Base-by-base conservation (phyloP, 1,284 basidiomycete species). In the Tremellales sp. region DNA sequence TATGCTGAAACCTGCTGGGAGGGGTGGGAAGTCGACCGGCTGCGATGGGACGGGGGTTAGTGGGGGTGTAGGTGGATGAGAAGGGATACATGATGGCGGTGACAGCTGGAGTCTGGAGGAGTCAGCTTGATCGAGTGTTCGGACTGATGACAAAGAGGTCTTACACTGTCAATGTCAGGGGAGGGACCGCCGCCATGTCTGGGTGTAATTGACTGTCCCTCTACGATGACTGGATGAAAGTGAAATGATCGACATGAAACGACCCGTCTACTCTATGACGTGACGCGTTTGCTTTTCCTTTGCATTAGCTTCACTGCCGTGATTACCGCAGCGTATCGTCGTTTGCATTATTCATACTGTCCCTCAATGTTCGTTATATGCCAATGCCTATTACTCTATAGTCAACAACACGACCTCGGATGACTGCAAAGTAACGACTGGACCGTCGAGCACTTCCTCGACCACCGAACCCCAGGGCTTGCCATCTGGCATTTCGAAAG, bases 161-260 rank as follows among this genome's bases (percentile, higher is more conserved):
- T 52, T 46, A 66, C 64, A 64, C 52, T 6, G 53, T 53, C 22
- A 66, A 50, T 11, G 58, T 55, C 17, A 66, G 49, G 8, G 61
- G 64, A 15, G 60, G 56, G 13, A 44, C 31, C 3, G 60, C 64
- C 64, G 60, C 62, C n/a, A 19, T 56, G 46, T 33, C 8, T 8
- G 8, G 8, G 29, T 33, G 10, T 10, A 33, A 33, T 33, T 33
- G 29, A n/a, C 29, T 33, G n/a, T 33, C 8, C 29, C 10, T n/a
- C 10, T n/a, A 33, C n/a, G 29, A 10, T 8, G 10, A 33, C 10
- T 33, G 8, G 29, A n/a, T 33, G 29, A 33, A 8, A n/a, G 10
- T 33, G 29, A 33, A 33, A 33, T 33, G 29, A 8, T 8, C 8
- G 47, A 55, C 52, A 36, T 37, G 46, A 25, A 55, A 33, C 42